Evolutionary conservation across 148 eudicot genomes (phyloP), one percentile per base, ranked within the genome.

Genomic region (Camellia lanceoleosa): DNA sequence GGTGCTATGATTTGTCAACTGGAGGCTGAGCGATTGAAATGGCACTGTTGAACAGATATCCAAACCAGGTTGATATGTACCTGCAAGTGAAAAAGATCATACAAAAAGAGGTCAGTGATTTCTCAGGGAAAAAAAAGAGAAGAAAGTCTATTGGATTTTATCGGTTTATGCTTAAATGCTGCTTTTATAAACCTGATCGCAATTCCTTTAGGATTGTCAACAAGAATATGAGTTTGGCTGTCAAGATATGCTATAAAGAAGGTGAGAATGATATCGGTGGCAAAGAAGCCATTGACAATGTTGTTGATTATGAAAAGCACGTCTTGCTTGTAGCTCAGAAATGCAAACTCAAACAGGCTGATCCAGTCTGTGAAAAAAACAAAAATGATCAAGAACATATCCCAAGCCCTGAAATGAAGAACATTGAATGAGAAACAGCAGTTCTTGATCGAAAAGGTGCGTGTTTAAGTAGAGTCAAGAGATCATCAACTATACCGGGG

Each of bases 351-450:
- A 51, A 96, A 96, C 0, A 97, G 98, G 43, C 90, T 90, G 44
- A 92, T 84, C 99, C 99, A 96, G 62, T 98, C 98, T 0, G 98
- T 88, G 88, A 94, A 96, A 20, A n/a, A 96, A 78, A 96, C 98
- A 66, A 96, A 82, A 13, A 93, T 58, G 11, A 96, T 82, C 49
- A 96, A 84, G 68, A 89, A 83, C 86, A 89, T 90, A 90, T 91
- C 97, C 99, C 99, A 96, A 43, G 88, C 87, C 88, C 99, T 96
- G 92, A 68, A 92, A 87, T 16, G 49, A 70, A 43, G 72, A 23
- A 10, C 5, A 54, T 3, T 54, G 51, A 41, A 71, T 56, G 20
- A 16, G 15, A 61, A 68, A 68, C 72, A 73, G 9, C 30, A n/a
- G 41, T 47, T 47, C 51, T 47, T 47, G 7, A 47, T 47, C 8